Evolutionary conservation across 176 grass and related monocot species (phyloP).

Genomic region (Leersia perrieri): DNA sequence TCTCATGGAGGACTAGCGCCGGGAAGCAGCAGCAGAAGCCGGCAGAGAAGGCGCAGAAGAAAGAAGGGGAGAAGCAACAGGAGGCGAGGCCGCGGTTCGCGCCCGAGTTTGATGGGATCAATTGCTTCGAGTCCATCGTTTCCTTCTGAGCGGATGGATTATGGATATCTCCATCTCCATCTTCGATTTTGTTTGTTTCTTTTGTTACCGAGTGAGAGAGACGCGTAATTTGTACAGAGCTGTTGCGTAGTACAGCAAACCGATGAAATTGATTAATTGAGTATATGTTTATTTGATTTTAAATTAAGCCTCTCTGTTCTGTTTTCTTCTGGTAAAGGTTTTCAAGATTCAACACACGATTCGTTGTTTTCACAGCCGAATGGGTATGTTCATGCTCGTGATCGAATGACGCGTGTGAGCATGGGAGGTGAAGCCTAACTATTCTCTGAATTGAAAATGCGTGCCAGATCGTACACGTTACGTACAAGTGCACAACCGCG

Average conservation of each 20-base stretch:
- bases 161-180: background rate
- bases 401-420: background rate
- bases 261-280: background rate
- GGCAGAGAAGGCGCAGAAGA: background rate
- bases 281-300: background rate
- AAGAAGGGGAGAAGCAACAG: background rate
- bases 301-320: background rate
- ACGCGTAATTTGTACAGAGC: background rate
- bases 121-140: slow-evolving; percentile 70
- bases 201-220: background rate
- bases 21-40: background rate
- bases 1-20: background rate
- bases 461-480: slow-evolving; percentile 3
- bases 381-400: background rate
- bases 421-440: background rate
- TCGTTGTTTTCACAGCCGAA: background rate
- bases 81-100: slow-evolving; percentile 44
- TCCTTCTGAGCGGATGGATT: background rate
- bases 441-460: background rate
- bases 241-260: background rate
- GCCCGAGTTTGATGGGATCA: slow-evolving; percentile 61
- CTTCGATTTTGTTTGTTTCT: background rate
- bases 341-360: background rate
- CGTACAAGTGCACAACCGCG: background rate
- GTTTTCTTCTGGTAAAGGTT: background rate